These are phyloP conservation scores for Hypoxylon subgilvum DNA, from an alignment of 495 filamentous ascomycete genomes.

Conservation along the genomic window DNA sequence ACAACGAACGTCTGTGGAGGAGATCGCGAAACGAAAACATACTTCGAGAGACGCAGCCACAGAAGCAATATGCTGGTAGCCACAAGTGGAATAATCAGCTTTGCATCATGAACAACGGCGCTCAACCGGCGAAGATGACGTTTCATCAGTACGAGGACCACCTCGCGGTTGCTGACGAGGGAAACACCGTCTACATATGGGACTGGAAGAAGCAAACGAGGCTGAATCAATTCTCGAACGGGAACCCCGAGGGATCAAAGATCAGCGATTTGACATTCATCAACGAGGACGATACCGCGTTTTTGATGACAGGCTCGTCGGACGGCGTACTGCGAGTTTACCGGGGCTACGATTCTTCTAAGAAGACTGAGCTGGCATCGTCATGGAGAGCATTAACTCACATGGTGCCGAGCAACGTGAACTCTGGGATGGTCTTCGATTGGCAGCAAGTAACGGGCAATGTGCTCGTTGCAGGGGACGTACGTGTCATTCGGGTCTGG, in stretches of 20 bases:
- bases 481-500: constrained; percentile 94
- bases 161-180: constrained; percentile 90
- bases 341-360: constrained; percentile 78
- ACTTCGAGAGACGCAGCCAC: constrained; percentile 86
- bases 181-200: constrained; percentile 88
- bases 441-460: constrained; percentile 98
- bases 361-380: constrained; percentile 82
- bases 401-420: constrained; percentile 87
- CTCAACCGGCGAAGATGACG: constrained; percentile 87
- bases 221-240: constrained; percentile 87
- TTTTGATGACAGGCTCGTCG: constrained; percentile 91
- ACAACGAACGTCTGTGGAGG: constrained; percentile 93
- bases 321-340: constrained; percentile 96
- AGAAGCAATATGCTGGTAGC: constrained; percentile 82
- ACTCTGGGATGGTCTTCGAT: constrained; percentile 93
- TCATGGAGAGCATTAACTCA: constrained; percentile 91
- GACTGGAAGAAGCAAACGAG: constrained; percentile 81
- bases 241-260: constrained; percentile 85
- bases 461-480: constrained; percentile 92
- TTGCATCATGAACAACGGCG: constrained; percentile 81
- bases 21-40: constrained; percentile 91
- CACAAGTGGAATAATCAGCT: constrained; percentile 81
- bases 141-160: constrained; percentile 99
- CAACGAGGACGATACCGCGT: constrained; percentile 96
- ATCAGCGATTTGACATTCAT: constrained; percentile 96